Conservation (phyloP, 306 rosid species). For the Canavalia gladiata region DNA sequence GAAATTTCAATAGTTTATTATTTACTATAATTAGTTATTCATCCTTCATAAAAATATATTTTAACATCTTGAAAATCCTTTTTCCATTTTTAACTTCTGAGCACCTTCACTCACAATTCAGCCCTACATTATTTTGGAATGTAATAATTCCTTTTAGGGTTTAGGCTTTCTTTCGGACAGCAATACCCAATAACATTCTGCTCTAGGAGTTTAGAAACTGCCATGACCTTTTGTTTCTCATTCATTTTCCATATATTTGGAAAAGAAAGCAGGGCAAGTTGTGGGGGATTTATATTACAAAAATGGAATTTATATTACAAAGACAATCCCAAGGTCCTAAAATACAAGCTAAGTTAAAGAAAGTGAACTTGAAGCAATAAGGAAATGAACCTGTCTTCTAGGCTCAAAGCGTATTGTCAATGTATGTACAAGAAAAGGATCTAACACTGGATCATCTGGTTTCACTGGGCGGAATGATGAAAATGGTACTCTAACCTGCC, state of each 20-base stretch:
- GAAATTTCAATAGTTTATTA: not conserved
- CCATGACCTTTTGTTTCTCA: not conserved
- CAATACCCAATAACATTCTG: too few relatives aligned
- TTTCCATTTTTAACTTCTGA: not conserved
- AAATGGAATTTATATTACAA: slow-evolving; percentile 5
- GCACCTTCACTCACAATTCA: not conserved
- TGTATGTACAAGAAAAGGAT: slow-evolving; percentile 96
- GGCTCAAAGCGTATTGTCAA: slow-evolving; percentile 97
- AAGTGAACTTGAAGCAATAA: slow-evolving; percentile 33
- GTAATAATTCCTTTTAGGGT: not conserved
- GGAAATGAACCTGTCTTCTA: slow-evolving; percentile 84
- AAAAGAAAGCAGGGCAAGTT: slow-evolving; percentile 15
- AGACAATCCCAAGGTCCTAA: slow-evolving; percentile 30
- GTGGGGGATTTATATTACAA: slow-evolving; percentile 26
- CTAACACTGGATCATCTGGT: slow-evolving; percentile 89
- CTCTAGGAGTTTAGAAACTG: too few relatives aligned
- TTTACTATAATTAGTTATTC: not conserved
- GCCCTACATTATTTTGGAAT: not conserved
- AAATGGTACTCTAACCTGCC: slow-evolving; percentile 96
- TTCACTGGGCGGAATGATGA: slow-evolving; percentile 93
- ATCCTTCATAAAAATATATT: not conserved
- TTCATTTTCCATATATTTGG: slow-evolving; percentile 18
- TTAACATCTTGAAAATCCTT: slow-evolving; percentile 3
- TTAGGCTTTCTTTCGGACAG: too few relatives aligned
- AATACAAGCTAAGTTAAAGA: slow-evolving; percentile 22